phyloP scores from a whole-genome alignment of 306 rosid species.

The Glycine soja region DNA sequence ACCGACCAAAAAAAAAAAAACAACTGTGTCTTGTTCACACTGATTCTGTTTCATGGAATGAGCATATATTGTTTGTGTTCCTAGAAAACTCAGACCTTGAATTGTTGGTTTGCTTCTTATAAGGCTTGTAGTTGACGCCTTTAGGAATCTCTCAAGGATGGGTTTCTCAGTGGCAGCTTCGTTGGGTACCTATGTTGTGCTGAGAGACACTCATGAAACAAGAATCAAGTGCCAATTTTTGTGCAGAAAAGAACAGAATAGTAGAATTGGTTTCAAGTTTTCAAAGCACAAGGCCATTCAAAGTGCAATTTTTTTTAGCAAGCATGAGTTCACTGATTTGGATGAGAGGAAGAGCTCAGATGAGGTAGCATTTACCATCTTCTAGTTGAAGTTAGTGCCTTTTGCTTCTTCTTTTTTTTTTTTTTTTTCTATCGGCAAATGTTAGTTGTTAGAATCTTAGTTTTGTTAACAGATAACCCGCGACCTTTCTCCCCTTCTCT shows the following conservation, averaged over 20 bases:
- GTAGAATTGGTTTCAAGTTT: slow-evolving; percentile 49
- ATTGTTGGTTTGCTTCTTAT: background rate
- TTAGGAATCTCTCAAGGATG: slow-evolving; percentile 50
- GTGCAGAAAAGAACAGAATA: slow-evolving; percentile 24
- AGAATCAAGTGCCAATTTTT: slow-evolving; percentile 49
- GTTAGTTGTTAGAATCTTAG: too few species aligned
- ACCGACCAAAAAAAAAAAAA: too few species aligned
- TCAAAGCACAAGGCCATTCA: slow-evolving; percentile 43
- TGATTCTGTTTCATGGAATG: background rate
- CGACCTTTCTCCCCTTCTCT: too few species aligned
- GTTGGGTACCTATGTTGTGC: slow-evolving; percentile 54
- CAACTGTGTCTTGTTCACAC: too few species aligned
- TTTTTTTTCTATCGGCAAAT: too few species aligned
- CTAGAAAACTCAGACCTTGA: slow-evolving; percentile 1
- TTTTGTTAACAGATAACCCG: too few species aligned
- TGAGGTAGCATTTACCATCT: slow-evolving; percentile 55
- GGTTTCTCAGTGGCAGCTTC: slow-evolving; percentile 61
- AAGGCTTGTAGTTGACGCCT: background rate
- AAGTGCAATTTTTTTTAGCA: slow-evolving; percentile 47
- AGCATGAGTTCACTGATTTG: slow-evolving; percentile 54
- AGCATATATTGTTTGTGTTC: background rate
- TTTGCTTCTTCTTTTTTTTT: background rate
- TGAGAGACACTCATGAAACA: slow-evolving; percentile 46
- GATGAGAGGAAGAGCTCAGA: slow-evolving; percentile 81
- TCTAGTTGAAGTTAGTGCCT: slow-evolving; percentile 25